These are phyloP conservation scores for Ustulina deusta DNA, from an alignment of 2,329 filamentous ascomycete species.

Conservation along the genomic window DNA sequence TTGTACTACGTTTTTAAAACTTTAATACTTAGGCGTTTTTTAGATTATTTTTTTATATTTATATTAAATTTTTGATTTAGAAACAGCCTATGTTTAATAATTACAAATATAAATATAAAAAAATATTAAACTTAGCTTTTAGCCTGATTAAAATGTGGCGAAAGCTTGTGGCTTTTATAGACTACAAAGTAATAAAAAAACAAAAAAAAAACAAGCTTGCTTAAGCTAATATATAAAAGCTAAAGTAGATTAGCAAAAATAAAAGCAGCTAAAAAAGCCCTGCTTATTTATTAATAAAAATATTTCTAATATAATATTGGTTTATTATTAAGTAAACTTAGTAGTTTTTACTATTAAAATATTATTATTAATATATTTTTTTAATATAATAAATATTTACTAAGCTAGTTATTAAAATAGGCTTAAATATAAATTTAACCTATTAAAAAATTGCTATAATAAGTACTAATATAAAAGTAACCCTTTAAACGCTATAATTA, in stretches of 20 bases:
- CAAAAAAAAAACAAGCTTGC: background rate
- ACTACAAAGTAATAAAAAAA: slow-evolving; percentile 13
- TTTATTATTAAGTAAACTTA: slow-evolving; percentile 1
- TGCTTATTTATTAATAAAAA: slow-evolving; percentile 12
- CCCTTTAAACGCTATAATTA: slow-evolving; percentile 9
- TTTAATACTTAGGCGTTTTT: background rate
- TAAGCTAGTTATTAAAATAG: slow-evolving; percentile 13
- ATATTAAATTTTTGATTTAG: slow-evolving; percentile 5
- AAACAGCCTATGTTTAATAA: slow-evolving; percentile 13
- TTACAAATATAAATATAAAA: slow-evolving; percentile 7
- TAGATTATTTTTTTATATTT: slow-evolving; percentile 11
- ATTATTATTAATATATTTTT: slow-evolving; percentile 7
- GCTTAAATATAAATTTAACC: slow-evolving; percentile 17
- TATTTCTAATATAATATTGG: slow-evolving; percentile 12
- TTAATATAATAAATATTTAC: slow-evolving; percentile 14
- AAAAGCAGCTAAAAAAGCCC: slow-evolving; percentile 11
- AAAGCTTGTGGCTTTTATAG: slow-evolving; percentile 11
- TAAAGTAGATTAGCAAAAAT: slow-evolving; percentile 16
- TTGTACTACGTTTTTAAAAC: slow-evolving; percentile 2
- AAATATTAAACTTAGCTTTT: slow-evolving; percentile 15
- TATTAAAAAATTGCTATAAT: slow-evolving; percentile 15
- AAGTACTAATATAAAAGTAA: slow-evolving; percentile 11
- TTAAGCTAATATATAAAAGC: slow-evolving; percentile 14
- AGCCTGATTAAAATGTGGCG: background rate
- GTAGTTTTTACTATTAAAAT: too few relatives aligned